Base-by-base conservation (phyloP, 768 basidiomycete genomes). In the Suillus luteus region DNA sequence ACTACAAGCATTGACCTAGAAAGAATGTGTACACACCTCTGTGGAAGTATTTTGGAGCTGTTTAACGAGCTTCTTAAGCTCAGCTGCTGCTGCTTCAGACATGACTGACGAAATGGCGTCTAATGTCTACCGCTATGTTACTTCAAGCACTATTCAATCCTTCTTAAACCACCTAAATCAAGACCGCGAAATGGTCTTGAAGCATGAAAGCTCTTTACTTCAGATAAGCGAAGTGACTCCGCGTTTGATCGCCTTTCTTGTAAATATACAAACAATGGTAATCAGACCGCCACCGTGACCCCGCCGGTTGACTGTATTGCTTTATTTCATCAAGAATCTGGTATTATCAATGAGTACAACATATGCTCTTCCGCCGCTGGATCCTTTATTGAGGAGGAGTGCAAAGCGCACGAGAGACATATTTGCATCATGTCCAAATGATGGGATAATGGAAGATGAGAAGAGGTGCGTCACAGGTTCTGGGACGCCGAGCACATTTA, bases 21-120 rank as follows among this genome's bases (percentile, higher is more conserved):
- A 69, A 71, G 69, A 35, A 73, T 72, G 65, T 44, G 68, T 61
- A 79, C 84, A 74, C 78, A 89, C 87, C 85, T 84, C 76, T 48
- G 77, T 82, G 67, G 83, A 77, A 65, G 86, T 80, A 71, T 75
- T 84, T 81, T 91, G 88, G 69, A 93, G 80, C 81, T 87, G 84
- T 82, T 92, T 93, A 60, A 89, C 90, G 76, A 90, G 86, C 76
- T 85, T 88, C 83, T 86, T 91, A 78, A 93, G 82, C 79, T 92
- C 90, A 72, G 79, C 77, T 41, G 73, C 74, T 61, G 80, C 77
- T 40, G 73, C 74, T 62, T 77, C 77, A 55, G 80, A 72, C 74
- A 77, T 75, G 59, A 51, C 67, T 64, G 35, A 55, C 31, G 41
- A 37, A 12, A 33, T 41, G 57, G 62, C 43, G 61, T 65, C 65